These are phyloP conservation scores for Nidularia sp. DNA, from an alignment of 768 basidiomycete genomes.

Conservation along the genomic window DNA sequence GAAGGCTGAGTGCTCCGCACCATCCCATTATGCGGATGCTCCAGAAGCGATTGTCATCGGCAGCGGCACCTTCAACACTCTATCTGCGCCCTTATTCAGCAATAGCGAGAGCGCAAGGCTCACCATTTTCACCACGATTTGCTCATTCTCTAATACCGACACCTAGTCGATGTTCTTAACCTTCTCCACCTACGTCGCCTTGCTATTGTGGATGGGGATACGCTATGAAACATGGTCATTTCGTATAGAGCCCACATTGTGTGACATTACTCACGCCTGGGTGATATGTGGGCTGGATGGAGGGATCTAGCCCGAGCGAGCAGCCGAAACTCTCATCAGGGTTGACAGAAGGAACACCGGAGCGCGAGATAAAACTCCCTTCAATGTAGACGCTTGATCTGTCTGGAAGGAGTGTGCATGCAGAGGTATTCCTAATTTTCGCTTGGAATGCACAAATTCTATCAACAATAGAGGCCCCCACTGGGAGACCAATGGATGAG, in stretches of 20 bases:
- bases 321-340: constrained; percentile 41
- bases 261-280: constrained; percentile 12
- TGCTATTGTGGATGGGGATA: constrained; percentile 33
- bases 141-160: constrained; percentile 30
- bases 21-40: constrained; percentile 31
- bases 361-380: constrained; percentile 50
- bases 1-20: constrained; percentile 21
- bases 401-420: constrained; percentile 47
- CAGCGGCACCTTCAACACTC: background rate
- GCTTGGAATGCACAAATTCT: constrained; percentile 20
- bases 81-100: background rate
- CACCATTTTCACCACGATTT: constrained; percentile 37
- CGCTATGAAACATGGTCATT: constrained; percentile 25
- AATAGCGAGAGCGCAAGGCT: constrained; percentile 21
- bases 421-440: constrained; percentile 48
- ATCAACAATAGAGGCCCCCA: background rate
- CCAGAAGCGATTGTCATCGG: constrained; percentile 20
- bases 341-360: constrained; percentile 34
- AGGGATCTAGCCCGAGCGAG: constrained; percentile 42
- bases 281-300: constrained; percentile 35
- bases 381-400: constrained; percentile 49
- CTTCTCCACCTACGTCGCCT: constrained; percentile 18
- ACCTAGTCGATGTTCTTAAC: constrained; percentile 34
- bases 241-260: constrained; percentile 27
- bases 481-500: too few species aligned